These are phyloP conservation scores for Lepraria neglecta DNA, from an alignment of 495 filamentous ascomycete genomes.

Conservation along the genomic window DNA sequence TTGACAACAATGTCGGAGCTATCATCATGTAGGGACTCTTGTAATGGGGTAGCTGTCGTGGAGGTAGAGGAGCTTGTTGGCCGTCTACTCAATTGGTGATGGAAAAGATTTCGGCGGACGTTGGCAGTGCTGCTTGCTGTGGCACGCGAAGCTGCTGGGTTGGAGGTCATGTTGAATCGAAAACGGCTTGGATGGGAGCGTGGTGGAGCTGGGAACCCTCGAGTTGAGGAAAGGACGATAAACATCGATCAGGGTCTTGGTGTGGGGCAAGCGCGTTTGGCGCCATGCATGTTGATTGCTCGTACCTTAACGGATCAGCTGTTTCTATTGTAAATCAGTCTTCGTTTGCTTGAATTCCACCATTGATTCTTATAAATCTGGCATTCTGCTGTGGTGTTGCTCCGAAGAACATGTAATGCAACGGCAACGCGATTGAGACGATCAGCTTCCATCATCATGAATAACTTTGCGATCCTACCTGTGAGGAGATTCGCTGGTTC, in stretches of 20 bases:
- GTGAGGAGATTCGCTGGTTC: slow-evolving; percentile 35
- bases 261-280: slow-evolving; percentile 6
- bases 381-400: not conserved
- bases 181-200: not conserved
- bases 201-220: not conserved
- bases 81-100: slow-evolving; percentile 61
- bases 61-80: slow-evolving; percentile 47
- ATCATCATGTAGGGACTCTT: slow-evolving; percentile 38
- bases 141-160: slow-evolving; percentile 23
- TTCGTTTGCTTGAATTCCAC: not conserved
- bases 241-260: not conserved
- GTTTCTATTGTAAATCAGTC: not conserved
- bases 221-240: not conserved
- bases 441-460: not conserved
- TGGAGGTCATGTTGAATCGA: slow-evolving; percentile 27
- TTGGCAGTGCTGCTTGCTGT: slow-evolving; percentile 28
- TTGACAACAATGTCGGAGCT: slow-evolving; percentile 67
- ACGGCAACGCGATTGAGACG: not conserved
- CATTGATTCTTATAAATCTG: too few relatives aligned
- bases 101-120: slow-evolving; percentile 70
- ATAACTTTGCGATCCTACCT: slow-evolving; percentile 15
- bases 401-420: not conserved
- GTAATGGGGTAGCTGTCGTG: slow-evolving; percentile 31
- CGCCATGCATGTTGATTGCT: not conserved
- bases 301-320: not conserved